Base-by-base conservation (phyloP, 768 basidiomycete species). In the Mycena galericulata region DNA sequence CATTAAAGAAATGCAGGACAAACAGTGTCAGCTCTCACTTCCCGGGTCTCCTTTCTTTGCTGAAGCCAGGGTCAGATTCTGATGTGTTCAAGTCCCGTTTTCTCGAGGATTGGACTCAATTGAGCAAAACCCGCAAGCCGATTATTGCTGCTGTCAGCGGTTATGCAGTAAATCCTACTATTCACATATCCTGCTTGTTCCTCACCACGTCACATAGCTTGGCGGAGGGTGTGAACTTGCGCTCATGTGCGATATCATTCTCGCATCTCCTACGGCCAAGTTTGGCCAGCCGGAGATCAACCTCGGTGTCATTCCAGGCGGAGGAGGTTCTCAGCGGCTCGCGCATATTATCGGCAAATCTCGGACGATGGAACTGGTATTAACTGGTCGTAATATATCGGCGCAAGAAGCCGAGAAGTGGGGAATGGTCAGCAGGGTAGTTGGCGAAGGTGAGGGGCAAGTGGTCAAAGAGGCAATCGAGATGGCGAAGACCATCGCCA, bases 1-100 rank as follows among this genome's bases (percentile, higher is more conserved):
- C 80, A 98, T 99, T 81, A 98, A 98, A 83, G 96, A 99, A 81
- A 99, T 99, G 97, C 96, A 96, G 80, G 94, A 97, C 82, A 96
- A 96, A 81, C 83, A 90, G 66, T 98, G 95, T 96, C 75, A 76
- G 89, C 63, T 26, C 62, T 53, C 26, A 65, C 49, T 62, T 8
- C 30, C 30, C 32, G 14, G 62, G 8, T 29, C 24, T 51, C 51
- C 50, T 20, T 57, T 20, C 32, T 57, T 26, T 22, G 14, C 24
- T 63, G 11, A 67, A 26, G 26, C 43, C 45, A 34, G 8, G 4
- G 45, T 27, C 75, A 96, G 95, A 90, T 75, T 83, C 92, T n/a
- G 94, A 97, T 65, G 95, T 90, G 1, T 98, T 95, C 86, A 89
- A 89, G 77, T 88, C 85, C 78, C 91, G 91, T 76, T 98, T 97